Percentiles rank a stretch among this genome's conserved stretches.
phyloP scores from a whole-genome alignment of 805 yeast genomes.

The Metschnikowia peoriensis region DNA sequence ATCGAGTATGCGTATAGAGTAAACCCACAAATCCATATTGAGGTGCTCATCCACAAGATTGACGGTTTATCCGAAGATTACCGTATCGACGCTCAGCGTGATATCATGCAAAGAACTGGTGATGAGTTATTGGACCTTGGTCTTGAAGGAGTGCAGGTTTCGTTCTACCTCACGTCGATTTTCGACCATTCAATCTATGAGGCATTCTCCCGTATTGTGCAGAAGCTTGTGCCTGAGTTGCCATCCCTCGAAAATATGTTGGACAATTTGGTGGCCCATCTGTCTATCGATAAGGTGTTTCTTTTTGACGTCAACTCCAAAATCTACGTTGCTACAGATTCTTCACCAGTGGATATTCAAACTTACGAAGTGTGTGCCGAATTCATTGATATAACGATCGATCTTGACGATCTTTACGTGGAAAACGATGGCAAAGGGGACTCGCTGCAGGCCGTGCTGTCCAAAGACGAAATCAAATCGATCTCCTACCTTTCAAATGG shows the following conservation, averaged over 20 bases:
- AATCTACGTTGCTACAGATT: slow-evolving; percentile 93
- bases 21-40: slow-evolving; percentile 83
- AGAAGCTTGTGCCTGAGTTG: slow-evolving; percentile 83
- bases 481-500: slow-evolving; percentile 81
- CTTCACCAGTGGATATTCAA: slow-evolving; percentile 92
- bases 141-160: slow-evolving; percentile 84
- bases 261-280: slow-evolving; percentile 84
- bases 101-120: slow-evolving; percentile 92
- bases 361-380: slow-evolving; percentile 97
- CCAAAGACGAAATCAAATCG: slow-evolving; percentile 51
- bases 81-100: slow-evolving; percentile 90
- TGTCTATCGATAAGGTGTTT: slow-evolving; percentile 89
- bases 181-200: slow-evolving; percentile 96
- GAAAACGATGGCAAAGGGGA: slow-evolving; percentile 19
- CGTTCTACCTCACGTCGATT: slow-evolving; percentile 88
- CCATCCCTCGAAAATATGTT: slow-evolving; percentile 86
- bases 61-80: slow-evolving; percentile 95
- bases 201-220: slow-evolving; percentile 91
- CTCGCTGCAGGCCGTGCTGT: not conserved
- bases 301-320: slow-evolving; percentile 89
- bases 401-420: slow-evolving; percentile 68
- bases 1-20: slow-evolving; percentile 83
- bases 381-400: slow-evolving; percentile 91
- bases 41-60: slow-evolving; percentile 91
- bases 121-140: slow-evolving; percentile 91